A percentile compares a stretch with the other conserved stretches of the same genome.
These are phyloP conservation scores for Berberis thunbergii DNA, from an alignment of 164 flowering plant genomes.

Conservation along the genomic window DNA sequence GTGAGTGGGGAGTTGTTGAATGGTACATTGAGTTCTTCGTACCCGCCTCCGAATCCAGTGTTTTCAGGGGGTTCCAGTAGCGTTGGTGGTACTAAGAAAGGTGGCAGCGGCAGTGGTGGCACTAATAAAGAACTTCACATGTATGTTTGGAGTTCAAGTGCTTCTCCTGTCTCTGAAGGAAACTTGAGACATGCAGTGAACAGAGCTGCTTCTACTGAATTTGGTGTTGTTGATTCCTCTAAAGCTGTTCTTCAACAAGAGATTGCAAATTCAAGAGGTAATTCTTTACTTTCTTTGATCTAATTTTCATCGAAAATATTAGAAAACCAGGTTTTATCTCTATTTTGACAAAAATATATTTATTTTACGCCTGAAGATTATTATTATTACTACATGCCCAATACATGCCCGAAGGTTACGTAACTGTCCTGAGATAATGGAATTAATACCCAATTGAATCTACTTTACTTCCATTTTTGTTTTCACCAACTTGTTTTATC, in stretches of 20 bases:
- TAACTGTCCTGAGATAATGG: too few species aligned
- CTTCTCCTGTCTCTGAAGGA: constrained; percentile 79
- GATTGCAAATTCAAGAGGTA: constrained; percentile 38
- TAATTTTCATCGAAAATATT: too few species aligned
- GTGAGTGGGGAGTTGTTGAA: constrained; percentile 66
- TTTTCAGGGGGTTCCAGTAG: constrained; percentile 20
- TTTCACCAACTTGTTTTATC: too few species aligned
- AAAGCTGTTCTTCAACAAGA: constrained; percentile 36
- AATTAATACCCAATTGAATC: too few species aligned
- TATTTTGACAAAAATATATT: too few species aligned
- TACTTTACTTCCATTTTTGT: too few species aligned
- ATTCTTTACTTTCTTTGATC: too few species aligned
- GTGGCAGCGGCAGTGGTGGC: constrained; percentile 11
- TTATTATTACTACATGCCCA: too few species aligned
- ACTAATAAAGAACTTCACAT: constrained; percentile 64
- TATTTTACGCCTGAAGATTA: too few species aligned
- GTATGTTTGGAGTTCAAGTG: constrained; percentile 96
- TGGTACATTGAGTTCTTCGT: constrained; percentile 27
- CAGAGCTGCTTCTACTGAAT: constrained; percentile 34
- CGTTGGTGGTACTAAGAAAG: constrained; percentile 23
- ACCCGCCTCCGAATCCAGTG: constrained; percentile 60
- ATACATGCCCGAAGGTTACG: too few species aligned
- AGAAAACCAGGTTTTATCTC: too few species aligned
- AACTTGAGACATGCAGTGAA: constrained; percentile 38
- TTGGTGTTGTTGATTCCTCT: constrained; percentile 25